Percentiles rank a stretch among this genome's conserved stretches.
Evolutionary conservation across 1,139 yeast species (phyloP).

Genomic region (Magnusiomyces fungicola): DNA sequence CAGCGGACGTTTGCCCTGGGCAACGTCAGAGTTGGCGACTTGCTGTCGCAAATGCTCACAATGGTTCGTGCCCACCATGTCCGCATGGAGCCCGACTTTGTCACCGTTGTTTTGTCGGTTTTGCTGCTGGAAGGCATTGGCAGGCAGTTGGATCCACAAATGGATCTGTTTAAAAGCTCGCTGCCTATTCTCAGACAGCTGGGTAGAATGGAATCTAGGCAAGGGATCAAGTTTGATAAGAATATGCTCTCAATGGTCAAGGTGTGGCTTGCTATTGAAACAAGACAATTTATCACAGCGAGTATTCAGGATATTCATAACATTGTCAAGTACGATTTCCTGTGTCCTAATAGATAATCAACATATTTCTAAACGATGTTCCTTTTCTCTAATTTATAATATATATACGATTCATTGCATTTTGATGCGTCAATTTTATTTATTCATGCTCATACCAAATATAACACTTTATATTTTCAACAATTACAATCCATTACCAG

Average conservation of each 20-base stretch:
- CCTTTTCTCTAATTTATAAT: no score
- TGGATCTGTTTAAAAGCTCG: conserved; percentile 91
- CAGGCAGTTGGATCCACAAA: conserved; percentile 81
- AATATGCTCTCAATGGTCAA: conserved; percentile 72
- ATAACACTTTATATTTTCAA: no score
- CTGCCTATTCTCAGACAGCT: conserved; percentile 81
- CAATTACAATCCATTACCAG: no score
- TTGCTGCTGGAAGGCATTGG: conserved; percentile 90
- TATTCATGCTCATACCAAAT: no score
- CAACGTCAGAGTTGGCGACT: conserved; percentile 83
- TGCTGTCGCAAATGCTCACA: conserved; percentile 73
- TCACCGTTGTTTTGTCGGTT: conserved; percentile 88
- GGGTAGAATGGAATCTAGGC: conserved; percentile 53
- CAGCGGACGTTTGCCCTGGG: conserved; percentile 89
- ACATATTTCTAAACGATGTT: no score
- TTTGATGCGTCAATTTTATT: no score
- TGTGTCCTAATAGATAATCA: conserved; percentile 55
- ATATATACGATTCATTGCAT: no score
- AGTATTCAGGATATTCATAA: conserved; percentile 67
- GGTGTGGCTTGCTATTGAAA: conserved; percentile 87
- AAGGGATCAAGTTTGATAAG: conserved; percentile 44
- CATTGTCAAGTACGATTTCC: conserved; percentile 50
- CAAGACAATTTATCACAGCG: conserved; percentile 77
- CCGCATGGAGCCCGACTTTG: conserved; percentile 94
- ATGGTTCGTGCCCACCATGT: conserved; percentile 96